Evolutionary conservation across 345 rosid genomes (phyloP).

Genomic region (Bruguiera parviflora): DNA sequence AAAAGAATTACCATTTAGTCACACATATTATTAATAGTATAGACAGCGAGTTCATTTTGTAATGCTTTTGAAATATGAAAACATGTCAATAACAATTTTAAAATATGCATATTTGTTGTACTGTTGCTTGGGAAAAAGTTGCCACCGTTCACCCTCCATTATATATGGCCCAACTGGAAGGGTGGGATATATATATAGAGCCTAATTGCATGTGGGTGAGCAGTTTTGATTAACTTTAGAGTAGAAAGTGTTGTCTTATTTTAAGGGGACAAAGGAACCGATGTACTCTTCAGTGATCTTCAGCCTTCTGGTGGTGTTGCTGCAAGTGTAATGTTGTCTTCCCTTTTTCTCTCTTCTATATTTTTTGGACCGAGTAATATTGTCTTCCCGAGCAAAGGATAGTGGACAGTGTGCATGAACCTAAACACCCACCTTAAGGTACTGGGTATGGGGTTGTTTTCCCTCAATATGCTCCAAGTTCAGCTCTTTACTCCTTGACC

Average conservation of each 20-base stretch:
- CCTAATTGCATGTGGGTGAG: conserved; percentile 9
- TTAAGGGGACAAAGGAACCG: conserved; percentile 33
- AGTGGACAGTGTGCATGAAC: conserved; percentile 33
- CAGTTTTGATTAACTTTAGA: conserved; percentile 33
- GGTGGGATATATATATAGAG: background rate
- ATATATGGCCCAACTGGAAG: conserved; percentile 7
- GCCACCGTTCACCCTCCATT: no score
- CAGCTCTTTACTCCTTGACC: no score
- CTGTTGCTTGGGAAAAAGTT: no score
- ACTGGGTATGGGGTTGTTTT: no score
- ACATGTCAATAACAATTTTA: no score
- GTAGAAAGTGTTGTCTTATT: conserved; percentile 28
- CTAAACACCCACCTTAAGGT: conserved; percentile 26
- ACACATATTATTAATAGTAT: no score
- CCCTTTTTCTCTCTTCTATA: no score
- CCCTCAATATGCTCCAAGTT: no score
- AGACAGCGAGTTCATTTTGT: no score
- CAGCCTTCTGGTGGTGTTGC: conserved; percentile 1
- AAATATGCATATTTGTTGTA: no score
- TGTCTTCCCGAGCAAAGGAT: background rate
- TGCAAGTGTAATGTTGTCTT: background rate
- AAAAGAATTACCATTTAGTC: no score
- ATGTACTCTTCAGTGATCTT: conserved; percentile 9
- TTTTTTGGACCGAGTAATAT: background rate
- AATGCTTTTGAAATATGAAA: no score